phyloP scores from a whole-genome alignment of 345 rosid species.

The Cardiospermum halicacabum region DNA sequence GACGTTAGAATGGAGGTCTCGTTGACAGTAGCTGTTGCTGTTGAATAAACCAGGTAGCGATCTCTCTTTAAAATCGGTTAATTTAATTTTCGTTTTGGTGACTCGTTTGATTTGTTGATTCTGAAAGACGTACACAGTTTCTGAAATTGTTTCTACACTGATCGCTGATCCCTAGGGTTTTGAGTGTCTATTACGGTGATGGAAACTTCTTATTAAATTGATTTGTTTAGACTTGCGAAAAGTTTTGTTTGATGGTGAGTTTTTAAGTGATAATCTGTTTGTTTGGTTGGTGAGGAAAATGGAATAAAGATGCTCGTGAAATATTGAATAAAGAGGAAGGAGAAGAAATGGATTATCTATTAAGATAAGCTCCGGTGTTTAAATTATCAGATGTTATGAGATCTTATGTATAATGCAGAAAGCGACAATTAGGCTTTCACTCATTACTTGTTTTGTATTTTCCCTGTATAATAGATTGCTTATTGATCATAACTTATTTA shows the following conservation, averaged over 20 bases:
- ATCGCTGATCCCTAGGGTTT: not conserved
- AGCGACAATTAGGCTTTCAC: constrained; percentile 1
- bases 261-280: not conserved
- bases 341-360: not conserved
- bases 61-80: not conserved
- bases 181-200: not conserved
- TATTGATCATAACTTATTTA: not conserved
- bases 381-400: not conserved
- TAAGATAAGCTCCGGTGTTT: not conserved
- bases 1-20: not conserved
- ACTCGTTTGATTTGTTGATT: not conserved
- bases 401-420: not conserved
- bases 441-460: not conserved
- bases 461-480: constrained; percentile 1
- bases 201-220: not conserved
- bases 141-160: not conserved
- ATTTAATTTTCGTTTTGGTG: not conserved
- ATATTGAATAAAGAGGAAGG: not conserved
- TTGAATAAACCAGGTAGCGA: not conserved
- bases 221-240: not conserved
- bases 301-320: not conserved
- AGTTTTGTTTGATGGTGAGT: no score
- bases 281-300: not conserved
- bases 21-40: not conserved
- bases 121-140: not conserved